Conservation (phyloP, 1,284 basidiomycete genomes). For the Anthracocystis walkeri region DNA sequence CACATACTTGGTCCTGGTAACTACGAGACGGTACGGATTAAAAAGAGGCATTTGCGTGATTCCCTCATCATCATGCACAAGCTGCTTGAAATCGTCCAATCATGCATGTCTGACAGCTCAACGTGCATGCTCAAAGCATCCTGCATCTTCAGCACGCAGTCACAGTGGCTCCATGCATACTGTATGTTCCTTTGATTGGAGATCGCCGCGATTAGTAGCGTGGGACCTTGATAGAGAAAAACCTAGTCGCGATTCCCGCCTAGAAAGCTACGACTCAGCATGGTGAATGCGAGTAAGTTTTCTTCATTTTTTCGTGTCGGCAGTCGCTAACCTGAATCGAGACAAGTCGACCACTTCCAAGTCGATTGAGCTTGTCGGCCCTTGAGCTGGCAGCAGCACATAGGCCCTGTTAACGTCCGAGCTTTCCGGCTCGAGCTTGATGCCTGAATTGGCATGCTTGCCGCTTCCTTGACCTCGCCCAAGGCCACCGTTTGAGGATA, state of each 20-base stretch:
- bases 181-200: background rate
- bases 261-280: background rate
- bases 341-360: conserved; percentile 22
- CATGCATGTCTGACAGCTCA: conserved; percentile 34
- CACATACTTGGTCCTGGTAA: too few species aligned
- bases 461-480: background rate
- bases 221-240: background rate
- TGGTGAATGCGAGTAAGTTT: background rate
- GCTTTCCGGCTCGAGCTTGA: background rate
- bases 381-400: too few species aligned
- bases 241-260: too few species aligned
- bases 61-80: background rate
- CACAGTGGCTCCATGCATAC: background rate
- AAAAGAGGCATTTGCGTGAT: background rate
- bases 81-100: background rate
- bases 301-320: background rate
- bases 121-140: conserved; percentile 16
- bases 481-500: background rate
- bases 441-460: background rate
- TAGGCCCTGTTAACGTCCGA: too few species aligned
- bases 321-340: background rate
- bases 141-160: background rate
- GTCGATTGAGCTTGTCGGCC: conserved; percentile 3
- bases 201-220: background rate
- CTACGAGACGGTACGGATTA: too few species aligned